Conservation (phyloP, 2,329 filamentous ascomycete species). For the Cadophora luteo-olivacea region DNA sequence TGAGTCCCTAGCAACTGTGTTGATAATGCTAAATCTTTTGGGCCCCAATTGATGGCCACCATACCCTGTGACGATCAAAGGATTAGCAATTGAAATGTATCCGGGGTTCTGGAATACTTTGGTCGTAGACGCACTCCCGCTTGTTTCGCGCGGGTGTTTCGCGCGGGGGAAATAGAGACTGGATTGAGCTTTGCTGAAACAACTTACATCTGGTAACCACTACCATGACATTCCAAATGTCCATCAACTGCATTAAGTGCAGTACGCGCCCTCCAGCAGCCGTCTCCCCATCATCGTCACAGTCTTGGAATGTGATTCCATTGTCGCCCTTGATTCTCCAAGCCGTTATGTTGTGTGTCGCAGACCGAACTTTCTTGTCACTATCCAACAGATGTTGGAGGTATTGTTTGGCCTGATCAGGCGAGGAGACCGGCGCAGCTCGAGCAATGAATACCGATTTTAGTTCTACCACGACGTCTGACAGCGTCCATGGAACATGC, state of each 20-base stretch:
- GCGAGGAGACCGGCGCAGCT: conserved; percentile 71
- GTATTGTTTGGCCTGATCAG: conserved; percentile 73
- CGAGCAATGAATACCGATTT: conserved; percentile 90
- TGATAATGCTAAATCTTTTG: conserved; percentile 89
- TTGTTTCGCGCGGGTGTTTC: too few species aligned
- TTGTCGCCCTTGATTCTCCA: conserved; percentile 76
- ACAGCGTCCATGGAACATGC: conserved; percentile 70
- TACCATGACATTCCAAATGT: conserved; percentile 90
- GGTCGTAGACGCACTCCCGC: too few species aligned
- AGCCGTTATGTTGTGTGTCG: conserved; percentile 94
- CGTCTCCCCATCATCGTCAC: conserved; percentile 94
- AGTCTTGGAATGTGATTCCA: conserved; percentile 77
- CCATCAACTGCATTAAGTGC: conserved; percentile 94
- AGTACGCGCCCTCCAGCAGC: conserved; percentile 86
- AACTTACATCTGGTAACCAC: conserved; percentile 76
- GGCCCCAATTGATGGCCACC: conserved; percentile 90
- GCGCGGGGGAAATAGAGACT: too few species aligned
- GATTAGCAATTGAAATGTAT: too few species aligned
- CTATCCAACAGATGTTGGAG: conserved; percentile 78
- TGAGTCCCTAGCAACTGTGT: conserved; percentile 82
- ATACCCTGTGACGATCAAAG: conserved; percentile 67
- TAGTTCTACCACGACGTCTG: conserved; percentile 76
- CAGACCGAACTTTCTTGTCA: conserved; percentile 83
- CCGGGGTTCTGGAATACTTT: too few species aligned
- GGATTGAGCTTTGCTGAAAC: too few species aligned